These are phyloP conservation scores for Botrytis tulipae DNA, from an alignment of 2,329 filamentous ascomycete genomes.

Conservation along the genomic window DNA sequence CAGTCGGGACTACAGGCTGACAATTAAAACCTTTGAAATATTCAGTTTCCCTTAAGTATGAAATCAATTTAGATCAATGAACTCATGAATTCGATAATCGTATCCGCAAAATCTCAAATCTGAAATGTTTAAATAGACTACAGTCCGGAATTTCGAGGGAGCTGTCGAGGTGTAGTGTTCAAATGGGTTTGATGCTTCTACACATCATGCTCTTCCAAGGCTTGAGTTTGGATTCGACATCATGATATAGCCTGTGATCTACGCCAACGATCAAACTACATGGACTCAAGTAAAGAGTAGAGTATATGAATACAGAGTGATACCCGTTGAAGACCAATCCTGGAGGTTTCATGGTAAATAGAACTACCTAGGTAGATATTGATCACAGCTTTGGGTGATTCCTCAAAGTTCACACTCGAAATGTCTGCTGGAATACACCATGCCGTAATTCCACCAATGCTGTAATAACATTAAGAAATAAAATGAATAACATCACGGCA, in stretches of 20 bases:
- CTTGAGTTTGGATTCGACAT: neutral
- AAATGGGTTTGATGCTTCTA: too few species aligned
- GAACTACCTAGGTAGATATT: neutral
- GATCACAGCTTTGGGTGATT: too few species aligned
- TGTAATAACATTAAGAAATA: too few species aligned
- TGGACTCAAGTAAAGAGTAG: neutral
- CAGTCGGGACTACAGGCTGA: neutral
- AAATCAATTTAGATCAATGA: neutral
- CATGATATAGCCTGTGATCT: neutral
- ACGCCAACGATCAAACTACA: neutral
- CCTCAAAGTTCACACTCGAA: fast-evolving
- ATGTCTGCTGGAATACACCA: too few species aligned
- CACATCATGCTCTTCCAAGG: too few species aligned
- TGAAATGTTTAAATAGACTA: too few species aligned
- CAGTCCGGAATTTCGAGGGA: too few species aligned
- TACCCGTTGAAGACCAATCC: too few species aligned
- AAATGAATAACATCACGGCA: too few species aligned
- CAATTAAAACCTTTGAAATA: neutral
- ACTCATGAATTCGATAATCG: neutral
- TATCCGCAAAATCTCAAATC: neutral
- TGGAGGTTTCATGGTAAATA: neutral
- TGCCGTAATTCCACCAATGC: too few species aligned
- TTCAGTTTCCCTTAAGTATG: neutral
- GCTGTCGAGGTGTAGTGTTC: fast-evolving
- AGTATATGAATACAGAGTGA: neutral